Conservation (phyloP, 176 grass and related monocot genomes). For the Ananas comosus region DNA sequence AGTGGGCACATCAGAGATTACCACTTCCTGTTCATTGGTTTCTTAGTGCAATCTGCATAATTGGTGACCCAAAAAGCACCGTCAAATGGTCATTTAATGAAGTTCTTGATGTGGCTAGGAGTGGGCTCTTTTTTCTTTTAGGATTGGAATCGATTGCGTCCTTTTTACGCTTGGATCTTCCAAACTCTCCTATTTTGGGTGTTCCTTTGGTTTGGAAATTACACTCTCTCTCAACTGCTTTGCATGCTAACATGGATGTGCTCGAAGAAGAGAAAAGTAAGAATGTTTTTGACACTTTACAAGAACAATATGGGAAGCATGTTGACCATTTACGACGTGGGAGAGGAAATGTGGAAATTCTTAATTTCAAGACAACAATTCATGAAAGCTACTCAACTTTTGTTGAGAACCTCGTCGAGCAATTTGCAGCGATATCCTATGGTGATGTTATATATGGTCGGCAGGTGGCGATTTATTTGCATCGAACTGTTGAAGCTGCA, state of each 20-base stretch:
- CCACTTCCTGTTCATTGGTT: constrained; percentile 77
- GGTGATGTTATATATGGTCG: constrained; percentile 72
- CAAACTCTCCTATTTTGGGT: constrained; percentile 22
- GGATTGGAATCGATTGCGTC: constrained; percentile 60
- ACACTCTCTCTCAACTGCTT: constrained; percentile 69
- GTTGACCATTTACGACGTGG: constrained; percentile 27
- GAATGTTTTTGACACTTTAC: constrained; percentile 65
- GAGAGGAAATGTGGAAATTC: constrained; percentile 26
- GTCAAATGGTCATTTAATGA: constrained; percentile 17
- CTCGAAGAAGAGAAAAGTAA: constrained; percentile 69
- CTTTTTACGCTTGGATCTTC: constrained; percentile 27
- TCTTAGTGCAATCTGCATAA: constrained; percentile 68
- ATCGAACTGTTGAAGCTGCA: constrained; percentile 44
- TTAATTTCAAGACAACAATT: constrained; percentile 73
- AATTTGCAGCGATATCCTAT: constrained; percentile 77
- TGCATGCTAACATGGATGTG: constrained; percentile 53
- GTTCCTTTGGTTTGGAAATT: constrained; percentile 80
- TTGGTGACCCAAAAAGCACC: constrained; percentile 43
- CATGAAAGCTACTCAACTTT: constrained; percentile 88
- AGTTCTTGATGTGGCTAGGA: constrained; percentile 43
- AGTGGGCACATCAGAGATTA: constrained; percentile 78
- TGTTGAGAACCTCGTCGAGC: constrained; percentile 61
- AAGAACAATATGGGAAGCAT: constrained; percentile 65
- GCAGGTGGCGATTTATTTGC: constrained; percentile 85
- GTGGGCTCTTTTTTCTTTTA: constrained; percentile 76